Percentiles rank a stretch among this genome's conserved stretches.
These are phyloP conservation scores for Yamadazyma triangularis DNA, from an alignment of 1,139 yeast species.

Conservation along the genomic window DNA sequence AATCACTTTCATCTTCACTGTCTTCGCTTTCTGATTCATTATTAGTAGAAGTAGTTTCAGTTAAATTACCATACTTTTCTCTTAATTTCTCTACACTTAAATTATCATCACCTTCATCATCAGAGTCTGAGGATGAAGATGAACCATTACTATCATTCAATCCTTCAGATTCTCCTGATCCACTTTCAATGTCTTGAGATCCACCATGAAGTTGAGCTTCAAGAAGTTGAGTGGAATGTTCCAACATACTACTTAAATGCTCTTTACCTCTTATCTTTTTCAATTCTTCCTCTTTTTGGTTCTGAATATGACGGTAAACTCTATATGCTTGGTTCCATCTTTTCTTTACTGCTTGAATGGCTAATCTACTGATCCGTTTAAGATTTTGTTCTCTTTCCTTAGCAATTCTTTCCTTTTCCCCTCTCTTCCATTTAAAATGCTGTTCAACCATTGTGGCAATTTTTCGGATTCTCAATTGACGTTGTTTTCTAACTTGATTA, in stretches of 20 bases:
- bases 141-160: slow-evolving; percentile 18
- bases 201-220: slow-evolving; percentile 70
- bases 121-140: slow-evolving; percentile 25
- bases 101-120: slow-evolving; percentile 41
- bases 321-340: slow-evolving; percentile 91
- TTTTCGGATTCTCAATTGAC: slow-evolving; percentile 64
- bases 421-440: slow-evolving; percentile 80
- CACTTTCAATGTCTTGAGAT: slow-evolving; percentile 17
- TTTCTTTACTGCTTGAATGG: slow-evolving; percentile 79
- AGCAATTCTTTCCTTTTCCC: slow-evolving; percentile 79
- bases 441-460: slow-evolving; percentile 80
- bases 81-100: slow-evolving; percentile 64
- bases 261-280: slow-evolving; percentile 77
- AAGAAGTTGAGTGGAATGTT: slow-evolving; percentile 83
- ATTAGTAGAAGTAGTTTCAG: slow-evolving; percentile 23
- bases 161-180: slow-evolving; percentile 15
- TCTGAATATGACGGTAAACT: slow-evolving; percentile 56
- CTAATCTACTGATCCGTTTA: slow-evolving; percentile 66
- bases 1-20: slow-evolving; percentile 11
- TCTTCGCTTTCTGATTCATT: slow-evolving; percentile 9
- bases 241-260: slow-evolving; percentile 82
- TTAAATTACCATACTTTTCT: slow-evolving; percentile 49
- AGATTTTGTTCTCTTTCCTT: slow-evolving; percentile 68
- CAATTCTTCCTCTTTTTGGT: slow-evolving; percentile 61
- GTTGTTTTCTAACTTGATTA: slow-evolving; percentile 61